phyloP scores from a whole-genome alignment of 2,329 filamentous ascomycete species.

The Aspergillus flavus region DNA sequence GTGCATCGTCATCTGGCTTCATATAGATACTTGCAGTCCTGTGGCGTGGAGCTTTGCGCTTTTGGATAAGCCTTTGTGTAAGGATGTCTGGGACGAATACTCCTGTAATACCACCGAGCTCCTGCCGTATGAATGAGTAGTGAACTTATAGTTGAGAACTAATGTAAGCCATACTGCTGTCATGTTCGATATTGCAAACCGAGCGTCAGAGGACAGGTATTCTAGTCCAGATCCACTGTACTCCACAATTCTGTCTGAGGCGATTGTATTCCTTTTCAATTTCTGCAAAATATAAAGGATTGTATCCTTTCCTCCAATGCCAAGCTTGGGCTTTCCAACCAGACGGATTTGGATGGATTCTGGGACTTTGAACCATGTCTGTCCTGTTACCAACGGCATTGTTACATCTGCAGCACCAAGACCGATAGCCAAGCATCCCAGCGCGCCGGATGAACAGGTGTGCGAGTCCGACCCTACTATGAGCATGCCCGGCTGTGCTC shows the following conservation, averaged over 20 bases:
- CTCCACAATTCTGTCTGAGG: conserved; percentile 49
- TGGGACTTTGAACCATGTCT: conserved; percentile 53
- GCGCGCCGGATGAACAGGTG: conserved; percentile 49
- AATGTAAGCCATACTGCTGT: conserved; percentile 31
- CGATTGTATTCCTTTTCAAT: conserved; percentile 51
- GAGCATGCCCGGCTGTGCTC: conserved; percentile 49
- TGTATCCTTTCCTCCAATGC: conserved; percentile 50
- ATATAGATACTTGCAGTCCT: conserved; percentile 41
- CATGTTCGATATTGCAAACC: conserved; percentile 54
- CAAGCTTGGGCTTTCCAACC: conserved; percentile 36
- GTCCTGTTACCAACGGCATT: conserved; percentile 49
- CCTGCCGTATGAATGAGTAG: conserved; percentile 14
- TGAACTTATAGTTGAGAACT: neutral
- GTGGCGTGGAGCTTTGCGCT: conserved; percentile 37
- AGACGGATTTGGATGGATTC: conserved; percentile 47
- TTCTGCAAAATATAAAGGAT: conserved; percentile 49
- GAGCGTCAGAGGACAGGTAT: conserved; percentile 45
- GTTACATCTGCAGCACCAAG: conserved; percentile 51
- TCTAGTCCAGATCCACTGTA: conserved; percentile 46
- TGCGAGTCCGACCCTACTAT: conserved; percentile 51
- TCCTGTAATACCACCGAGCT: conserved; percentile 50
- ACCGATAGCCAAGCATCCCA: conserved; percentile 49
- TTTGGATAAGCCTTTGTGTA: conserved; percentile 39
- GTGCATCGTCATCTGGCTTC: conserved; percentile 40
- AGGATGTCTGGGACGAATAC: conserved; percentile 46